Base-by-base conservation (phyloP, 345 rosid species). In the Reutealis trisperma region DNA sequence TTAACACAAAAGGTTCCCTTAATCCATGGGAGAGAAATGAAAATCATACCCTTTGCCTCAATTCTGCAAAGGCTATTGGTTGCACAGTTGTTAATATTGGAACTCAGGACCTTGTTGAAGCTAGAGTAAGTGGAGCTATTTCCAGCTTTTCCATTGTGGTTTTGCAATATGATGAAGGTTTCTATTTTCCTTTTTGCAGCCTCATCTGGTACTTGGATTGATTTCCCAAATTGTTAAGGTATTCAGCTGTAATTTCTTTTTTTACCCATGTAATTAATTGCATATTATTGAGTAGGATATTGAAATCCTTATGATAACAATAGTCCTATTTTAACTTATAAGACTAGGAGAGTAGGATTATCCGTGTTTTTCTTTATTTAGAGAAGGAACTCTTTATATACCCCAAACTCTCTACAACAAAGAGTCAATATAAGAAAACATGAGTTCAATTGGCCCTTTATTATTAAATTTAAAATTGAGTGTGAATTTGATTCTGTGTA, bases 1-100 rank as follows among this genome's bases (percentile, higher is more conserved):
- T 96, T 73, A 96, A 96, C 90, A 92, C 93, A 52, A 96, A 96
- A 85, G 71, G 75, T 67, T 85, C 70, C 52, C 91, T 93, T 45
- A 93, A 96, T 71, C 98, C 98, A 5, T 96, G 99, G 99, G 99
- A 96, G 83, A 91, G 97, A 84, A 96, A 96, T 84, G 99, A 96
- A 82, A 96, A 96, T 73, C 98, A 93, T 79, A 96, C 98, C 45
- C 97, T 96, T 54, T 90, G 95, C 79, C 99, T 96, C 66, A 96
- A 96, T 84, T 96, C 99, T 77, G 97, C 98, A 45, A 96, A 93
- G 85, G 99, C 99, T 71, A 96, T 96, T 81, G 99, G 99, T 52
- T 96, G 99, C 83, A 96, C 97, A 0, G 99, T 96, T 76, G 99
- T 93, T 63, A 96, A 96, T 81, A 96, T 96, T 61, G 99, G 99